Percentiles rank a stretch among this genome's conserved stretches.
Evolutionary conservation across 371 early-diverging fungal genomes (phyloP).

Genomic region (Funneliformis caledonium): DNA sequence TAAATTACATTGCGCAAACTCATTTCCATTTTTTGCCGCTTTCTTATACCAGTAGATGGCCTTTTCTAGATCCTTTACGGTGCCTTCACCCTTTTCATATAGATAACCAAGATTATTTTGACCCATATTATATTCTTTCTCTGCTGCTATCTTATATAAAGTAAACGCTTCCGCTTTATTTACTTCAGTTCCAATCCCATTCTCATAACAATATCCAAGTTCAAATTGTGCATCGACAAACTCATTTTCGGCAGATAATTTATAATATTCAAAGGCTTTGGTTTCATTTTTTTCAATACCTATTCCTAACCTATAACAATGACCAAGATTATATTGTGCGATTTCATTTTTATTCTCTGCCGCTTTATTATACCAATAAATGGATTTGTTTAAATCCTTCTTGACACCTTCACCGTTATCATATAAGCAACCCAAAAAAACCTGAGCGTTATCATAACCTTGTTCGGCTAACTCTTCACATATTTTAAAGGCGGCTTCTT

Average conservation of each 20-base stretch:
- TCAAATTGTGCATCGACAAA: too few species aligned
- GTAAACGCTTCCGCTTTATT: conserved; percentile 42
- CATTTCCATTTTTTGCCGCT: not conserved
- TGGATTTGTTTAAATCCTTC: not conserved
- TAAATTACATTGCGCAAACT: not conserved
- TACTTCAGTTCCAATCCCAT: conserved; percentile 74
- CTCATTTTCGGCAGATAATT: too few species aligned
- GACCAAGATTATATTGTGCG: not conserved
- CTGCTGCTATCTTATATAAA: not conserved
- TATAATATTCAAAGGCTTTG: too few species aligned
- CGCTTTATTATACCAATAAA: not conserved
- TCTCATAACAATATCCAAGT: conserved; percentile 4
- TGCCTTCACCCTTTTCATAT: not conserved
- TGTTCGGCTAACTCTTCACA: not conserved
- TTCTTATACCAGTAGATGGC: conserved; percentile 22
- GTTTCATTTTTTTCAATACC: too few species aligned
- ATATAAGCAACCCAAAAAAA: not conserved
- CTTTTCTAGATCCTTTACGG: not conserved
- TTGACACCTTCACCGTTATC: not conserved
- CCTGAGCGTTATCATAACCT: too few species aligned
- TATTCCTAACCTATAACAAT: not conserved
- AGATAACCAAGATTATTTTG: not conserved
- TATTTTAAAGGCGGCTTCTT: too few species aligned
- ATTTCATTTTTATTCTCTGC: not conserved
- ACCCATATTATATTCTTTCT: not conserved